Base-by-base conservation (phyloP, 805 yeast genomes). In the Candida hungchunana region DNA sequence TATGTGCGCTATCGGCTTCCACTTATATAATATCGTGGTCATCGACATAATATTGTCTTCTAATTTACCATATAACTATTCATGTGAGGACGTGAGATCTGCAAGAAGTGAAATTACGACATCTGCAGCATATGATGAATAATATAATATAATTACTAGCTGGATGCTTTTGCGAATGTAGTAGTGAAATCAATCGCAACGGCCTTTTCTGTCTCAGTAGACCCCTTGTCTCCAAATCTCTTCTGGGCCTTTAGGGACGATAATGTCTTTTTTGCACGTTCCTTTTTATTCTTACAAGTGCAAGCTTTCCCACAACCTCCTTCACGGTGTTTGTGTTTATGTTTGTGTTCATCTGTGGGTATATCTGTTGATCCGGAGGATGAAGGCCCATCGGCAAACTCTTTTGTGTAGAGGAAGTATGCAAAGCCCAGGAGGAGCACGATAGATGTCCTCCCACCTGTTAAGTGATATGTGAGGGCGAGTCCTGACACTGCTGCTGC, bases 101-200 rank as follows among this genome's bases (percentile, higher is more conserved):
- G n/a, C n/a, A n/a, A n/a, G n/a, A n/a, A n/a, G n/a, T n/a, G n/a
- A n/a, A n/a, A n/a, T n/a, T n/a, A n/a, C n/a, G n/a, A n/a, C n/a
- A n/a, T n/a, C n/a, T n/a, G n/a, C n/a, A n/a, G n/a, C n/a, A n/a
- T n/a, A n/a, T n/a, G n/a, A n/a, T n/a, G n/a, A n/a, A n/a, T n/a
- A n/a, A n/a, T n/a, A n/a, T n/a, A n/a, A n/a, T n/a, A n/a, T n/a
- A n/a, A n/a, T n/a, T n/a, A n/a, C n/a, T n/a, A n/a, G n/a, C n/a
- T n/a, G n/a, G n/a, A n/a, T n/a, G n/a, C n/a, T n/a, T 23, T 30
- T 5, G 56, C 51, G 36, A 64, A 66, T 6, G 64, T 53, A 12
- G 58, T 47, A 0, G 71, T 67, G 46, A 66, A 67, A 44, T 67
- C 71, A 36, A 66, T 55, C 10, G 64, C 62, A 5, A 60, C 43